Evolutionary conservation across 2,329 filamentous ascomycete genomes (phyloP), one percentile per base, ranked within the genome.

Genomic region (Ophiostoma sp.): DNA sequence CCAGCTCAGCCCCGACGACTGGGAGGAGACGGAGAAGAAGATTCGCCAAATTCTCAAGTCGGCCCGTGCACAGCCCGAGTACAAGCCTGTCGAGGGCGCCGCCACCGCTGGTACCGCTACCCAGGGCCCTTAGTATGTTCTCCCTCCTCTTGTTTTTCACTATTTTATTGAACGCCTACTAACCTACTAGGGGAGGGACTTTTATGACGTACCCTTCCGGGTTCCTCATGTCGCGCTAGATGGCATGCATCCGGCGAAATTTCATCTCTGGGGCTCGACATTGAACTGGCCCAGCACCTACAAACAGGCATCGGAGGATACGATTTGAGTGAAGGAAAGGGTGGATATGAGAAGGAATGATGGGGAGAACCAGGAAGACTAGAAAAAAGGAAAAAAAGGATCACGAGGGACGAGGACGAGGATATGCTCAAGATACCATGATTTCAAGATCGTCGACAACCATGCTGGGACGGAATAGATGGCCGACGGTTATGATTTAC

Each of bases 21-120:
- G 95, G 95, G 96, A 98, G 79, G 86, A 90, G 73, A 94, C 96
- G 0, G 95, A 98, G 84, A 88, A 90, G 64, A 89, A 90, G 76
- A 92, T 98, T 73, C 93, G 97, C 82, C 87, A 87, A 71, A 91
- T 95, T 71, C 93, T 95, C 85, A 94, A 93, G 84, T 89, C 88
- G 75, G 89, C 87, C 77, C 84, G 88, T 76, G 88, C 88, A 31
- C 87, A 88, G 79, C 85, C 88, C 25, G 79, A 80, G 48, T 81
- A 81, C 71, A 78, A 78, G 19, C 80, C 80, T 39, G 50, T 11
- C 2, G 50, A 36, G 15, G 68, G 9, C 36, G 68, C 25, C 33
- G 42, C 42, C 6, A 15, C 42, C 25, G 76, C 76, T 33, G 42
- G n/a, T 19, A 22, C 25, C 33, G 76, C 76, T 39, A 22, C 63